A percentile compares a stretch with the other conserved stretches of the same genome.
These are phyloP conservation scores for Apiospora malaysiana DNA, from an alignment of 2,329 filamentous ascomycete genomes.

Conservation along the genomic window DNA sequence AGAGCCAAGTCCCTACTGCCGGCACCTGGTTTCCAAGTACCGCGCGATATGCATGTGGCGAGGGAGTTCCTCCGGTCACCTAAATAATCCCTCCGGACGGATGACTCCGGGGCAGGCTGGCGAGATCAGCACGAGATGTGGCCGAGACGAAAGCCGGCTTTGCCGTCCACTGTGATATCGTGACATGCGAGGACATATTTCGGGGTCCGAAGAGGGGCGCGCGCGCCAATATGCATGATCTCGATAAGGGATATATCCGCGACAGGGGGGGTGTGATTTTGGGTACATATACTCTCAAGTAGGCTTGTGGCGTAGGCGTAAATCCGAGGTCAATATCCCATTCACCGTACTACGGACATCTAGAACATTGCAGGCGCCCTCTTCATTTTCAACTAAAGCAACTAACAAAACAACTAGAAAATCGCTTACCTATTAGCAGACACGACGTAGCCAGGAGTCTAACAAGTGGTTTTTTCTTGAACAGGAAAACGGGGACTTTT, in stretches of 20 bases:
- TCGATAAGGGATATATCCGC: slow-evolving; percentile 18
- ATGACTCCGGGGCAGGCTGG: not conserved
- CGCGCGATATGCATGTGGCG: not conserved
- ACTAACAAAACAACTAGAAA: not conserved
- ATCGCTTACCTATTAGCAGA: not conserved
- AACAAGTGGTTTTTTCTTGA: not conserved
- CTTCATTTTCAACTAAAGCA: not conserved
- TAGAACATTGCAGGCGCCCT: not conserved
- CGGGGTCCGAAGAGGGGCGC: not conserved
- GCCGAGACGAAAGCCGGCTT: not conserved
- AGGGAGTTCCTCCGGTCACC: not conserved
- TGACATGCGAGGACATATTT: not conserved
- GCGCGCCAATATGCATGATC: slow-evolving; percentile 5
- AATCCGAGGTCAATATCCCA: not conserved
- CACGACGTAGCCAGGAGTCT: not conserved
- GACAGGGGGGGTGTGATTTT: not conserved
- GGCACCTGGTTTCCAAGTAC: not conserved
- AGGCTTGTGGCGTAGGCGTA: not conserved
- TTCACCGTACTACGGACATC: not conserved
- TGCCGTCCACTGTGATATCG: not conserved
- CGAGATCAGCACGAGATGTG: not conserved
- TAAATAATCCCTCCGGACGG: not conserved
- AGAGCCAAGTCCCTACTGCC: not conserved
- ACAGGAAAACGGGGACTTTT: slow-evolving; percentile 6
- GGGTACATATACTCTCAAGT: too few relatives aligned